phyloP scores from a whole-genome alignment of 2,329 filamentous ascomycete species.

The Xylariaceae sp. region DNA sequence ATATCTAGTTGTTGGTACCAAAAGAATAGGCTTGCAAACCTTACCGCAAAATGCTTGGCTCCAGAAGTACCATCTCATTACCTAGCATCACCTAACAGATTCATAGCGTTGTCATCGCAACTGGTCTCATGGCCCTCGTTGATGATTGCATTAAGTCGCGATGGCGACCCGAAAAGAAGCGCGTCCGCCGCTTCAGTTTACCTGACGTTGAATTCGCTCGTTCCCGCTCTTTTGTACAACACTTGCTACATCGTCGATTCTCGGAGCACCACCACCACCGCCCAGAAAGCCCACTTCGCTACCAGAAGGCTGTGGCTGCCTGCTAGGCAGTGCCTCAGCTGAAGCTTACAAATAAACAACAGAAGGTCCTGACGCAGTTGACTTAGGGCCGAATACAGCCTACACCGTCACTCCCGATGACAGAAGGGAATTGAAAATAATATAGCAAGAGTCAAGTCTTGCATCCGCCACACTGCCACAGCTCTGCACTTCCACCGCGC shows the following conservation, averaged over 20 bases:
- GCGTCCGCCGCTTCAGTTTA: conserved; percentile 46
- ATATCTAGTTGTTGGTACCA: not conserved
- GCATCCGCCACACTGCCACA: conserved; percentile 8
- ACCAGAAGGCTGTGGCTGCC: conserved; percentile 45
- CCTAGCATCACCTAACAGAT: conserved; percentile 30
- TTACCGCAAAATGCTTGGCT: not conserved
- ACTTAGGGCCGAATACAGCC: conserved; percentile 7
- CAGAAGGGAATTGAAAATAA: conserved; percentile 16
- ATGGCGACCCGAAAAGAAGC: conserved; percentile 61
- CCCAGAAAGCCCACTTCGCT: conserved; percentile 45
- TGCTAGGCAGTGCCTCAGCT: conserved; percentile 38
- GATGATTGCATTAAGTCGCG: conserved; percentile 88
- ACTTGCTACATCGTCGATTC: conserved; percentile 49
- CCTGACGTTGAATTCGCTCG: conserved; percentile 41
- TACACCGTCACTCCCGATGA: conserved; percentile 3
- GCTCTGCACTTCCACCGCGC: conserved; percentile 1
- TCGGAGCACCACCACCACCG: conserved; percentile 43
- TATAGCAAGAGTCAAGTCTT: conserved; percentile 9
- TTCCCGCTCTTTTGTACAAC: conserved; percentile 46
- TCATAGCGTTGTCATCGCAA: conserved; percentile 80
- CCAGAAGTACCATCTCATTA: not conserved
- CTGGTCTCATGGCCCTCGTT: conserved; percentile 85
- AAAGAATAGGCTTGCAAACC: not conserved
- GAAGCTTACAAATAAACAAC: conserved; percentile 13
- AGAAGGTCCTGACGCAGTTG: conserved; percentile 24